phyloP scores from a whole-genome alignment of 148 eudicot genomes.

The Polygonum aviculare region DNA sequence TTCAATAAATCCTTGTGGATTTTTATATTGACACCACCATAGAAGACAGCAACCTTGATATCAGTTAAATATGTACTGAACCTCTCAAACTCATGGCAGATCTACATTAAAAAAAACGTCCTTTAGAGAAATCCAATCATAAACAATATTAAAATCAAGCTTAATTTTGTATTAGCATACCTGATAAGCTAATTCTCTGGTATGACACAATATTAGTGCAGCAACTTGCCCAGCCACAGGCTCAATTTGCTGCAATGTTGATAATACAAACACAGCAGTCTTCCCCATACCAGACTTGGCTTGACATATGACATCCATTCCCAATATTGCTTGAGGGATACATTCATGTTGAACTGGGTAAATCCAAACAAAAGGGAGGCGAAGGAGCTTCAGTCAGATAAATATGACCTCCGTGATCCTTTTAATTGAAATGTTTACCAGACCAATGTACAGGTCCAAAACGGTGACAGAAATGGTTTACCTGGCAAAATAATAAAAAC shows the following conservation, averaged over 20 bases:
- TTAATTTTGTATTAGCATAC: conserved; percentile 9
- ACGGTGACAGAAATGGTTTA: conserved; percentile 34
- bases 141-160: background rate
- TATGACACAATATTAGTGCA: conserved; percentile 65
- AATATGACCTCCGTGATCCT: conserved; percentile 33
- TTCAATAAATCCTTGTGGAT: conserved; percentile 65
- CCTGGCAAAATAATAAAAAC: conserved; percentile 29
- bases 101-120: conserved; percentile 19
- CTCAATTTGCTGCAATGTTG: conserved; percentile 64
- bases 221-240: conserved; percentile 75
- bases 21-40: conserved; percentile 63
- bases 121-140: background rate
- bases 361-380: conserved; percentile 48
- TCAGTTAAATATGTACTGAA: conserved; percentile 61
- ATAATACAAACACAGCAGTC: conserved; percentile 68
- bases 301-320: conserved; percentile 81
- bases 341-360: conserved; percentile 76
- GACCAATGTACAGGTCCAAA: conserved; percentile 37
- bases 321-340: conserved; percentile 78
- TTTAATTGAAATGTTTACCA: conserved; percentile 53
- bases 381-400: conserved; percentile 45
- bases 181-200: conserved; percentile 70
- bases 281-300: conserved; percentile 80
- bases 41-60: conserved; percentile 61
- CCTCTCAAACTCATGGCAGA: conserved; percentile 71